Evolutionary conservation across 2,329 filamentous ascomycete species (phyloP), one percentile per base, ranked within the genome.

Genomic region (Colletotrichum chrysophilum): DNA sequence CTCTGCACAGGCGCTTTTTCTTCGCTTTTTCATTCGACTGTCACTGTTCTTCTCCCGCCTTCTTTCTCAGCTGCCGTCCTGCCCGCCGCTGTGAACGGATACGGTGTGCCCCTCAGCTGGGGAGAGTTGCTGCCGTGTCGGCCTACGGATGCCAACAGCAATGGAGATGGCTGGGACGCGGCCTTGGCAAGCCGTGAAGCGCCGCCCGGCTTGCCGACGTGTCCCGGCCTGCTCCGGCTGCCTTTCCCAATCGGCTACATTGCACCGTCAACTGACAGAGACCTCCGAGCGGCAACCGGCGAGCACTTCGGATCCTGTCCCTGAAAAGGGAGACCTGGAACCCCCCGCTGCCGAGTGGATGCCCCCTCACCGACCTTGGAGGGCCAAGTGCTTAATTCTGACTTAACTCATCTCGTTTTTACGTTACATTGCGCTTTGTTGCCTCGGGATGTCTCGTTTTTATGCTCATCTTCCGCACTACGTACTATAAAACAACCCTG

Each of bases 341-440:
- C 34, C 36, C 72, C 68, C 26, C 14, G 72, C 68, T 60, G 43
- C 52, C 52, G 30, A 36, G 68, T 74, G 72, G 68, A 60, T 61
- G 67, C 61, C 52, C n/a, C 68, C 52, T 61, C 61, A 55, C 55
- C 56, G 60, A 62, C 55, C 71, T 61, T 70, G 38, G 71, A 65
- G 43, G 18, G 48, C 30, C 28, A 70, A 61, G 48, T 71, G 48
- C 68, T 66, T 71, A 60, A 52, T 52, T 65, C 38, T 52, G 14
- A 71, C 60, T 36, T 32, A n/a, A 66, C 28, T 58, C 52, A 70
- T 74, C 60, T 65, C 30, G 43, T 58, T 48, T n/a, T 71, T 66
- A 67, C 48, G 67, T 74, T 66, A 36, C 67, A 74, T 66, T 36
- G 43, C 48, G 65, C 65, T 67, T 67, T 67, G 65, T 36, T 67